Conservation (phyloP, 257 asterid species). For the Solanum bulbocastanum region DNA sequence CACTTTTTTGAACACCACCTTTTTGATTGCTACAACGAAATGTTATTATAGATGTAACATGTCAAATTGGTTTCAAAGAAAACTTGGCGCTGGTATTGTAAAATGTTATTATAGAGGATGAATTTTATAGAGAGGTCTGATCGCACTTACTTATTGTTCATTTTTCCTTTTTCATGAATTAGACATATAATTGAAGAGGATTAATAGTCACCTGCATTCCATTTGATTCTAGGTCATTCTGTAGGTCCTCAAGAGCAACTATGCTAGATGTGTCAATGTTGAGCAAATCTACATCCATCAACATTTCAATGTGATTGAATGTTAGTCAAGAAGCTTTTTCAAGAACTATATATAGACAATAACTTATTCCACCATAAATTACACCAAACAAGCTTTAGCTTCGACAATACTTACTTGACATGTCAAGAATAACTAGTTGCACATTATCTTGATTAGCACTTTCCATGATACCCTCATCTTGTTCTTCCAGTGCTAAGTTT, state of each 20-base stretch:
- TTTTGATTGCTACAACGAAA: not conserved
- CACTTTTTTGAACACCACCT: not conserved
- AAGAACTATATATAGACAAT: not conserved
- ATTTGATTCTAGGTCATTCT: slow-evolving; percentile 1
- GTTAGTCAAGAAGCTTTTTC: not conserved
- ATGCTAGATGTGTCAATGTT: slow-evolving; percentile 25
- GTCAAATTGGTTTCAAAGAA: not conserved
- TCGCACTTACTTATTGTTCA: not conserved
- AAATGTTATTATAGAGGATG: not conserved
- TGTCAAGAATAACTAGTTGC: slow-evolving; percentile 19
- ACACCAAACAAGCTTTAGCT: not conserved
- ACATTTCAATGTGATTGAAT: not conserved
- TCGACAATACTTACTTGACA: slow-evolving; percentile 20
- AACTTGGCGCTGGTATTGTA: not conserved
- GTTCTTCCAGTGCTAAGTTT: slow-evolving; percentile 3
- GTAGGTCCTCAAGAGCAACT: slow-evolving; percentile 20
- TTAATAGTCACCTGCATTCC: slow-evolving; percentile 15
- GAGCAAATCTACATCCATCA: slow-evolving; percentile 14
- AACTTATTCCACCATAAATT: not conserved
- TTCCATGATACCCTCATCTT: slow-evolving; percentile 2
- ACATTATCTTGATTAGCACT: slow-evolving; percentile 1
- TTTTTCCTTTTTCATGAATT: not conserved
- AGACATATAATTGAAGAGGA: not conserved
- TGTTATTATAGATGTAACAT: not conserved
- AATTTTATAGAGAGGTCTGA: not conserved